Conservation (phyloP, 768 basidiomycete genomes). For the Neoboletus subvelutipes region DNA sequence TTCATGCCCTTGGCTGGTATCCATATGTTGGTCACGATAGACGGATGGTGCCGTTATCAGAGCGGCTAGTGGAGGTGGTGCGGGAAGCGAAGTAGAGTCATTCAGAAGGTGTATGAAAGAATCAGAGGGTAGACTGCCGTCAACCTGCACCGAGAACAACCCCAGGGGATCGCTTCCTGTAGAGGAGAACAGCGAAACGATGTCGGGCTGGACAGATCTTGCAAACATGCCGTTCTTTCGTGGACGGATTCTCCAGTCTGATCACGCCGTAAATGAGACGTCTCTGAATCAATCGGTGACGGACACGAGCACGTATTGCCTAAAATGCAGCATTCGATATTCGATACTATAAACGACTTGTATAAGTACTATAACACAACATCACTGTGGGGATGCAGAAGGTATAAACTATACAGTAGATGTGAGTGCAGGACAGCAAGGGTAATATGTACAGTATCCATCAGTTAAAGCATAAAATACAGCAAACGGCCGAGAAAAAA, state of each 20-base stretch:
- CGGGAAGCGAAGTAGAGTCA: slow-evolving; percentile 51
- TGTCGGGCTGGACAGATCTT: slow-evolving; percentile 55
- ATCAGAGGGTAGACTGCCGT: slow-evolving; percentile 53
- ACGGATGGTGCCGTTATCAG: slow-evolving; percentile 44
- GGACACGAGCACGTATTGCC: not conserved
- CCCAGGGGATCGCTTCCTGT: slow-evolving; percentile 61
- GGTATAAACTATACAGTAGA: slow-evolving; percentile 6
- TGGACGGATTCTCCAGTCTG: slow-evolving; percentile 14
- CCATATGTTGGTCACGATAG: slow-evolving; percentile 28
- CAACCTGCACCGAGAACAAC: slow-evolving; percentile 50
- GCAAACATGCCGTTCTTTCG: slow-evolving; percentile 46
- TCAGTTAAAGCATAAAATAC: slow-evolving; percentile 10
- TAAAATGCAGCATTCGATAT: slow-evolving; percentile 1
- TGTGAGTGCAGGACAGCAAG: not conserved
- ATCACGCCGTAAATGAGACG: slow-evolving; percentile 18
- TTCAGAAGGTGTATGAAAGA: slow-evolving; percentile 65
- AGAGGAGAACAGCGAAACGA: slow-evolving; percentile 76
- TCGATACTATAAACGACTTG: not conserved
- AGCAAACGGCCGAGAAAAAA: slow-evolving; percentile 6
- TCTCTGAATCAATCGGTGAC: slow-evolving; percentile 12
- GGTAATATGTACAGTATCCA: slow-evolving; percentile 1
- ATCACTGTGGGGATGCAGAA: slow-evolving; percentile 1
- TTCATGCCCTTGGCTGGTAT: slow-evolving; percentile 34
- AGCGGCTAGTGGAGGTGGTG: slow-evolving; percentile 44
- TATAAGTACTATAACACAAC: slow-evolving; percentile 5